Conservation (phyloP, 2,329 filamentous ascomycete species). For the Penicillium decumbens region DNA sequence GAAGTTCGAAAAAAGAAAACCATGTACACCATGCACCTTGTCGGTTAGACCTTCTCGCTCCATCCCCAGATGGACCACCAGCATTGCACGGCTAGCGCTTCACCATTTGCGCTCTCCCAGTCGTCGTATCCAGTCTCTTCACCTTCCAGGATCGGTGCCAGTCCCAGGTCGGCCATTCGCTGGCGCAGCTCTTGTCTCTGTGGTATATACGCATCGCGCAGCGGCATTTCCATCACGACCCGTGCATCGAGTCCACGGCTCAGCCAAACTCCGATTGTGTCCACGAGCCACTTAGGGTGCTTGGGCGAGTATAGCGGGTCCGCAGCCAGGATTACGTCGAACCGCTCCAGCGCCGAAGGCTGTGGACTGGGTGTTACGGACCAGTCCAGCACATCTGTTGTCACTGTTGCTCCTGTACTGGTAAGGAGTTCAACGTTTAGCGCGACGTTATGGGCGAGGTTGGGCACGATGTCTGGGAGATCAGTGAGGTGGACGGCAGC, state of each 20-base stretch:
- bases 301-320: slow-evolving; percentile 83
- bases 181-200: slow-evolving; percentile 61
- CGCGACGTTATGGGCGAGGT: slow-evolving; percentile 68
- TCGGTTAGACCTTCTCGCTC: slow-evolving; percentile 33
- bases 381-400: slow-evolving; percentile 71
- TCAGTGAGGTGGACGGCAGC: slow-evolving; percentile 72
- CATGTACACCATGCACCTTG: background rate
- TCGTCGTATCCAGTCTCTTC: slow-evolving; percentile 47
- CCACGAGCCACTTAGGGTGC: slow-evolving; percentile 69
- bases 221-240: slow-evolving; percentile 74
- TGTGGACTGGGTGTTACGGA: slow-evolving; percentile 31
- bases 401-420: slow-evolving; percentile 53
- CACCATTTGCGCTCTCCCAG: slow-evolving; percentile 43
- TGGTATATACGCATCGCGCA: slow-evolving; percentile 62
- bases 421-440: slow-evolving; percentile 58
- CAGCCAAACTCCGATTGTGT: slow-evolving; percentile 66
- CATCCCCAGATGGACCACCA: slow-evolving; percentile 49
- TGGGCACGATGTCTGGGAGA: slow-evolving; percentile 74
- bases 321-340: slow-evolving; percentile 70
- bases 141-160: slow-evolving; percentile 50
- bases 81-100: slow-evolving; percentile 41
- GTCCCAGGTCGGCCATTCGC: slow-evolving; percentile 54
- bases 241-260: slow-evolving; percentile 54
- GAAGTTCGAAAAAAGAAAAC: background rate
- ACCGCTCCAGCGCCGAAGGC: slow-evolving; percentile 34